phyloP scores from a whole-genome alignment of 352 stramenopile genomes.

The Phytophthora citricola region DNA sequence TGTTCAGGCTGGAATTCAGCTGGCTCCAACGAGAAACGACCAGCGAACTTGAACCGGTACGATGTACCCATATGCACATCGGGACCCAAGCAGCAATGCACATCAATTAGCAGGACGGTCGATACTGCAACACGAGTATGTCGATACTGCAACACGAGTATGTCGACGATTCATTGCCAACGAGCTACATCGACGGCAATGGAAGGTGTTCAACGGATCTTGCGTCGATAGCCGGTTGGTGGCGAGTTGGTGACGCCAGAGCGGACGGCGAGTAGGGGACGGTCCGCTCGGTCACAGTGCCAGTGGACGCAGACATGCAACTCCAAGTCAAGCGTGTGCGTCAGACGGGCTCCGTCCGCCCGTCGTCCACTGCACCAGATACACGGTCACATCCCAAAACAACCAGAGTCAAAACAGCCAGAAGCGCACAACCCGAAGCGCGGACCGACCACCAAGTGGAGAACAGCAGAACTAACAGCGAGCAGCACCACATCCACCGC shows the following conservation, averaged over 20 bases:
- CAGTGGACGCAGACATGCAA: conserved; percentile 5
- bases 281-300: not conserved
- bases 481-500: conserved; percentile 1
- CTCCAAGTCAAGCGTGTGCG: conserved; percentile 1
- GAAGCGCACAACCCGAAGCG: conserved; percentile 23
- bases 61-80: not conserved
- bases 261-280: conserved; percentile 22
- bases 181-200: too few species aligned
- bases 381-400: conserved; percentile 39
- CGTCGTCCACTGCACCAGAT: conserved; percentile 29
- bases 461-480: conserved; percentile 1
- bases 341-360: conserved; percentile 26
- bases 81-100: too few species aligned
- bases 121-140: too few species aligned
- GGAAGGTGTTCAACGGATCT: too few species aligned
- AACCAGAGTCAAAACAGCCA: conserved; percentile 38
- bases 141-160: too few species aligned
- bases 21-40: conserved; percentile 12
- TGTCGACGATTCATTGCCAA: too few species aligned
- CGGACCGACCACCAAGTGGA: conserved; percentile 17
- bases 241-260: conserved; percentile 17
- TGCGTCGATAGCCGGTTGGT: not conserved
- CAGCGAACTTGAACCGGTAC: conserved; percentile 14
- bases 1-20: not conserved
- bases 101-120: too few species aligned